Evolutionary conservation across 345 rosid genomes (phyloP), one percentile per base, ranked within the genome.

Genomic region (Erysimum cheiranthoides): DNA sequence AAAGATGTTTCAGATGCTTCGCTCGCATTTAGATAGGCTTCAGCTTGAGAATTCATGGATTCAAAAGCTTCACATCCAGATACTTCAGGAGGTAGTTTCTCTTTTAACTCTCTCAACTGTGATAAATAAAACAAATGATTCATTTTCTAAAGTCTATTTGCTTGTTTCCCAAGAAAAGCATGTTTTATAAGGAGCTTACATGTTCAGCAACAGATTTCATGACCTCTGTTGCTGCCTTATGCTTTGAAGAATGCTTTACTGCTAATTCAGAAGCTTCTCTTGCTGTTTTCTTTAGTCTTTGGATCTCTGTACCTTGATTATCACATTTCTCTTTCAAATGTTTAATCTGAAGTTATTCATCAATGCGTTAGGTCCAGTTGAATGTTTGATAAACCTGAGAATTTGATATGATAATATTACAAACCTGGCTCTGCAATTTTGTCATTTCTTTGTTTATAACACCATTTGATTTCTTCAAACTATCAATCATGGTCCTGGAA

Each of bases 401-500:
- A 14, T 9, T 5, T 27, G 6, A 40, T n/a, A n/a, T n/a, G 31
- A 50, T 17, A 45, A 11, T 21, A 72, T 25, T 36, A 40, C 10
- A 77, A 75, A 92, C 99, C 72, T 95, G 93, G 73, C 71, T 87
- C 76, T 90, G 90, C 78, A 90, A 7, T 84, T 85, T 95, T 34
- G 84, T 34, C 80, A 87, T 78, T 73, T 92, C 99, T 75, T 88
- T 93, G 78, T 89, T 92, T 81, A 92, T 73, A 72, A 80, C 81
- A 31, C 88, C 97, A 71, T 90, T 95, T 66, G 98, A 85, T 77
- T 90, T 95, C 79, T 84, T 92, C 40, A 95, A 89, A 83, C 90
- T 90, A 73, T 89, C 97, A 52, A 95, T 70, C 36, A 90, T 85
- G 31, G 79, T 79, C 75, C 92, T 89, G 1, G 98, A 90, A 75